Evolutionary conservation across 441 rosid genomes (phyloP).

Genomic region (Raphanus hybrid): DNA sequence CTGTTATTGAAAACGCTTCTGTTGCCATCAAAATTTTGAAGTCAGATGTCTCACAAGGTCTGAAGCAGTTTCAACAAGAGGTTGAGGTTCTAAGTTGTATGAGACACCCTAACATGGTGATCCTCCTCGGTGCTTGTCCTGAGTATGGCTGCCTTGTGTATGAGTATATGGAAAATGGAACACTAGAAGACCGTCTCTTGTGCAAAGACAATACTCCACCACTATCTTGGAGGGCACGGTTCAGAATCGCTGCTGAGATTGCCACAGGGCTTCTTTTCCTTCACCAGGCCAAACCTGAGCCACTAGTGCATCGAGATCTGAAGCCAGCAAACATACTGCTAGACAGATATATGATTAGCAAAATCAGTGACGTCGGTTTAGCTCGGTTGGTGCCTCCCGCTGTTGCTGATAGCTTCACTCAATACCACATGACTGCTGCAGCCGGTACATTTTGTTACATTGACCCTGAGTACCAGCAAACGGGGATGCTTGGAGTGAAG

Average conservation of each 20-base stretch:
- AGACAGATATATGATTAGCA: conserved; percentile 56
- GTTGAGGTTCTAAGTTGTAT: conserved; percentile 71
- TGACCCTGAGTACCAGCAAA: conserved; percentile 81
- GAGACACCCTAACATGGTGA: conserved; percentile 81
- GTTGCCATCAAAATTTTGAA: conserved; percentile 77
- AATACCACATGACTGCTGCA: conserved; percentile 65
- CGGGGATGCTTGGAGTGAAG: conserved; percentile 74
- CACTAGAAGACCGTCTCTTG: conserved; percentile 75
- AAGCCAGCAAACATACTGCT: conserved; percentile 84
- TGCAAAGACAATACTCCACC: conserved; percentile 58
- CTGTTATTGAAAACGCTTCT: conserved; percentile 50
- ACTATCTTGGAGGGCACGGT: conserved; percentile 62
- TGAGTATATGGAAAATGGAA: conserved; percentile 81
- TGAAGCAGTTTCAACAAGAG: conserved; percentile 73
- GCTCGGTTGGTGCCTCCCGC: conserved; percentile 71
- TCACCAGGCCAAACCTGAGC: conserved; percentile 78
- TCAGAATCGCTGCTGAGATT: conserved; percentile 71
- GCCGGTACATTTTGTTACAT: conserved; percentile 80
- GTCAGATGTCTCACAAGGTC: conserved; percentile 60
- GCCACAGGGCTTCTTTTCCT: conserved; percentile 72
- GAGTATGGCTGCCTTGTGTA: conserved; percentile 79
- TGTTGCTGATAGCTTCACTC: conserved; percentile 45
- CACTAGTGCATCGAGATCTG: conserved; percentile 80
- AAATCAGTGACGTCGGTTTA: conserved; percentile 73
- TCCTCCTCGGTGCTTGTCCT: conserved; percentile 84